Base-by-base conservation (phyloP, 1,284 basidiomycete species). In the Hypsizygus ulmarius region DNA sequence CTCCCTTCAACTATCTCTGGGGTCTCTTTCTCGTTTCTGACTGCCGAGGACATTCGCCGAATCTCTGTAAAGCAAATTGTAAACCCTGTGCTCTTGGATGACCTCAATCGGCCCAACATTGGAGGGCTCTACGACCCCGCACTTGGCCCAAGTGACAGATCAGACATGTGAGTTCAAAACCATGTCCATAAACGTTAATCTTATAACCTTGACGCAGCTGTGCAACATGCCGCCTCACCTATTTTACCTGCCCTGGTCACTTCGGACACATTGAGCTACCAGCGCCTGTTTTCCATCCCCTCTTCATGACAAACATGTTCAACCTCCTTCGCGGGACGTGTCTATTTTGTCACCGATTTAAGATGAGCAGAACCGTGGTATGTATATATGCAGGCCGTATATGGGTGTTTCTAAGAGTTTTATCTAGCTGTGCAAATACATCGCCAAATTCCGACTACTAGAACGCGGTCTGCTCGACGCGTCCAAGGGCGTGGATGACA, bases 231-330 rank as follows among this genome's bases (percentile, higher is more conserved):
- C 85, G 82, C 48, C 80, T 96, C 57, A 90, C 84, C 41, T 94
- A 92, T 62, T 98, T 88, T 69, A 86, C 87, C 52, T 99, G 97
- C 67, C 96, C 97, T 0, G 97, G 97, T 5, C 97, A 99, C 70
- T 99, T 92, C 73, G 97, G 97, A n/a, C 97, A 99, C 70, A 96
- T 99, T 57, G 94, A 98, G 59, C 82, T 99, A 5, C 93, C 97
- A 8, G 81, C 90, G 15, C 94, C 97, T 19, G 92, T 99, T 10
- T 99, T 91, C 66, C 96, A 99, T 65, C 97, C 97, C 0, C 75
- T 99, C 25, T 99, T 98, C 71, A 94, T 99, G 86, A 78, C 79
- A 40, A 93, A 97, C 63, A 88, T 91, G 75, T 95, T 87, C 68
- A 88, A 90, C 57, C 70, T 99, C 43, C 74, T 99, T 11, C 84